A percentile compares a stretch with the other conserved stretches of the same genome.
Conservation (phyloP, 2,329 filamentous ascomycete species). For the Colletotrichum eremochloae region DNA sequence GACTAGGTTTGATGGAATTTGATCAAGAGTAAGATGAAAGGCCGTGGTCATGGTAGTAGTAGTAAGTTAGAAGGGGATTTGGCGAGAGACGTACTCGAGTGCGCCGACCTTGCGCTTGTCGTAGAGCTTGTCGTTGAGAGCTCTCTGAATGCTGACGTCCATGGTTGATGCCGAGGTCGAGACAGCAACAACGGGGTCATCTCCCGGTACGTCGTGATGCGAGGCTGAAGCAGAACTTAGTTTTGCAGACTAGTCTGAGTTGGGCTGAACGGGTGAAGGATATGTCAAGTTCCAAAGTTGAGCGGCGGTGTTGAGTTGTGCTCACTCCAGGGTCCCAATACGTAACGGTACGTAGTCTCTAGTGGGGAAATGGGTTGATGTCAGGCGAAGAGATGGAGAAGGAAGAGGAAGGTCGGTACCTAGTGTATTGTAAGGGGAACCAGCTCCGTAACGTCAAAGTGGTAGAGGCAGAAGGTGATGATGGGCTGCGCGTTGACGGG, state of each 20-base stretch:
- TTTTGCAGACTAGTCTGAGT: constrained; percentile 3
- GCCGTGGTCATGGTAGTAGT: not conserved
- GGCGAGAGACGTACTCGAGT: constrained; percentile 79
- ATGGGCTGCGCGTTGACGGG: constrained; percentile 2
- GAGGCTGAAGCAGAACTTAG: constrained; percentile 2
- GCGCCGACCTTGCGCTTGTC: constrained; percentile 97
- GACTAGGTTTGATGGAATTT: not conserved
- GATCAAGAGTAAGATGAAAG: not conserved
- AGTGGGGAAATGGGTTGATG: not conserved
- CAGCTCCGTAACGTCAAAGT: not conserved
- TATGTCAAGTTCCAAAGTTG: constrained; percentile 13
- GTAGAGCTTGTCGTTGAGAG: constrained; percentile 98
- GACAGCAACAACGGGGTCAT: constrained; percentile 17
- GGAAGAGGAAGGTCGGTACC: not conserved
- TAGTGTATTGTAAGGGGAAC: not conserved
- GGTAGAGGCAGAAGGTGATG: not conserved
- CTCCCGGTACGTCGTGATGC: constrained; percentile 6
- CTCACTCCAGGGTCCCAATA: constrained; percentile 18
- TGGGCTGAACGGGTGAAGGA: constrained; percentile 14
- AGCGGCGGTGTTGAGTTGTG: constrained; percentile 13
- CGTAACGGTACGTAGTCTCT: not conserved
- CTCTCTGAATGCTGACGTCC: constrained; percentile 90
- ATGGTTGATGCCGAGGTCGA: constrained; percentile 61
- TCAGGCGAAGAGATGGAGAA: not conserved
- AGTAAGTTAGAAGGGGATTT: not conserved